Evolutionary conservation across 441 rosid genomes (phyloP), one percentile per base, ranked within the genome.

Genomic region (Eutrema salsugineum): DNA sequence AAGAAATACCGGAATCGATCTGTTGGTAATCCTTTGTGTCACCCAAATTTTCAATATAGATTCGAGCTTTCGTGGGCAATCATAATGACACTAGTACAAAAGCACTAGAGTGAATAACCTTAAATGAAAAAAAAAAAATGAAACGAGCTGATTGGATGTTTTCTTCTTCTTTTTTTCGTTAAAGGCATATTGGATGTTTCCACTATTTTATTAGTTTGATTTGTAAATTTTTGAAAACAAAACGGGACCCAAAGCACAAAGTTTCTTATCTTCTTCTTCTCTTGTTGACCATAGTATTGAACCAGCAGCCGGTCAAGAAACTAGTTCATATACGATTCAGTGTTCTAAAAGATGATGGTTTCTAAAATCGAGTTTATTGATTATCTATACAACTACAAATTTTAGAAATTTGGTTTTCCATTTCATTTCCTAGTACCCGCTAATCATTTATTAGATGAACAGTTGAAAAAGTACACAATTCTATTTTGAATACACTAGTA

Each of bases 321-420:
- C 51, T 36, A 62, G 70, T 75, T 75, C 78, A 75, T 53, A 75
- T 55, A 62, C 51, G 33, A 62, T 55, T 27, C 51, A 36, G 5
- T 62, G 65, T 62, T 68, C 65, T 68, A 53, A 62, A 30, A 53
- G 56, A 42, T 24, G 57, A 12, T 16, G 42, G 35, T 59, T 74
- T 74, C 48, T 59, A 33, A 64, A 55, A 16, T 36, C 6, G n/a
- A 54, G 65, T 46, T 53, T 63, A 12, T 43, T 42, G 3, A 16
- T 32, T 20, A 33, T 9, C 11, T 19, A 27, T 32, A n/a, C 24
- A 50, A 12, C 10, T 6, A 62, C 72, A 32, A 17, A 4, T 24
- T 53, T 36, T 48, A 35, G 24, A 20, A 30, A 19, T 22, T 33
- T 63, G 36, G 47, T 62, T 32, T 8, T 71, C 46, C 62, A 51